These are phyloP conservation scores for Pseudopyricularia cyperi DNA, from an alignment of 2,329 filamentous ascomycete species.

Conservation along the genomic window DNA sequence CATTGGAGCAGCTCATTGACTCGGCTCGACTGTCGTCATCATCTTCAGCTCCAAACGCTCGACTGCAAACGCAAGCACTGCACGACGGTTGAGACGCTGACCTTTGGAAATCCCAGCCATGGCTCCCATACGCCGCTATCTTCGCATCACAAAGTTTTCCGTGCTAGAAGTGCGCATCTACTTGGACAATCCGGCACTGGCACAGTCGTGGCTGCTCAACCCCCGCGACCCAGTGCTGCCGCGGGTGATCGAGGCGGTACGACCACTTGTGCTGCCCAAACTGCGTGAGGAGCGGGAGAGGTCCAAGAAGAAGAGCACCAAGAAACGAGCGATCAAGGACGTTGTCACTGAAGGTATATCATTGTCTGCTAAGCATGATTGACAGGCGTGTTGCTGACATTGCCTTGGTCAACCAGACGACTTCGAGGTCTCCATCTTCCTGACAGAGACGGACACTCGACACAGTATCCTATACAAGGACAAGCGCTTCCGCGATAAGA, in stretches of 20 bases:
- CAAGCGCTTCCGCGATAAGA: conserved; percentile 58
- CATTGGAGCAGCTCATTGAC: no score
- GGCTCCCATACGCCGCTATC: conserved; percentile 79
- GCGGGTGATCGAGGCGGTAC: conserved; percentile 72
- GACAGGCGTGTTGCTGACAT: neutral
- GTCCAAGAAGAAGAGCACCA: conserved; percentile 49
- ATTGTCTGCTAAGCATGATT: neutral
- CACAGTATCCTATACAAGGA: conserved; percentile 80
- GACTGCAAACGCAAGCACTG: neutral
- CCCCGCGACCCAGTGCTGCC: conserved; percentile 63
- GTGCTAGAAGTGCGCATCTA: conserved; percentile 97
- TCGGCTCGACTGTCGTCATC: no score
- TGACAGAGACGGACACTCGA: conserved; percentile 72
- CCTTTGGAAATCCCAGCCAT: conserved; percentile 29
- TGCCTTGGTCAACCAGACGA: conserved; percentile 50
- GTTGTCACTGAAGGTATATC: conserved; percentile 63
- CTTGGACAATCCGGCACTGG: conserved; percentile 76
- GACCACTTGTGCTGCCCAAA: conserved; percentile 79
- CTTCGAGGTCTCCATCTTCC: conserved; percentile 88
- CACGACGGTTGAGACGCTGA: neutral
- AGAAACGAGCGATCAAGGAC: conserved; percentile 77
- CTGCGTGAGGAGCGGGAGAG: conserved; percentile 73
- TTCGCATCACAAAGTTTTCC: conserved; percentile 84
- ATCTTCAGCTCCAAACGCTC: no score
- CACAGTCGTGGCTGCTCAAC: conserved; percentile 72